Evolutionary conservation across 2,329 filamentous ascomycete genomes (phyloP).

Genomic region (Xylariales sp.): DNA sequence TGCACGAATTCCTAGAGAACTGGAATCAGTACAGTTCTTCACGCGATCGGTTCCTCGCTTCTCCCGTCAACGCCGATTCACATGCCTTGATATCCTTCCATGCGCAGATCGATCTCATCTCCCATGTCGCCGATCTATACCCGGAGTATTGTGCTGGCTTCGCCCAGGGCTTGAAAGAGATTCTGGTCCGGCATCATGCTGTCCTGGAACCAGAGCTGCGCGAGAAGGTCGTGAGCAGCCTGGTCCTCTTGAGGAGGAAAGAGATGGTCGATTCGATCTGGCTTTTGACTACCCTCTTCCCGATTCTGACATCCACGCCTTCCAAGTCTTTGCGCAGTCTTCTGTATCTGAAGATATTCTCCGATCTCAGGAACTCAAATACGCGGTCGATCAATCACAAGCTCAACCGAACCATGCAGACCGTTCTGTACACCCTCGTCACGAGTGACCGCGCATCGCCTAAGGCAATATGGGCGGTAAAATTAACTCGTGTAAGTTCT

Average conservation of each 20-base stretch:
- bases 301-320: constrained; percentile 84
- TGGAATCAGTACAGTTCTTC: constrained; percentile 90
- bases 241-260: constrained; percentile 84
- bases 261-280: constrained; percentile 82
- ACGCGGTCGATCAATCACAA: constrained; percentile 84
- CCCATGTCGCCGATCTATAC: constrained; percentile 92
- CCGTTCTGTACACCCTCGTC: constrained; percentile 85
- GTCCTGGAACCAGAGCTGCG: constrained; percentile 77
- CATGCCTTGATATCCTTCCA: constrained; percentile 79
- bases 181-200: constrained; percentile 78
- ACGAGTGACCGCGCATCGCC: constrained; percentile 79
- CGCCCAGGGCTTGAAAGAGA: constrained; percentile 72
- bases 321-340: constrained; percentile 84
- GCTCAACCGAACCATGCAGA: constrained; percentile 89
- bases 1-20: constrained; percentile 82
- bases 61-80: constrained; percentile 72
- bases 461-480: constrained; percentile 92
- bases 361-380: constrained; percentile 84
- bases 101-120: constrained; percentile 88
- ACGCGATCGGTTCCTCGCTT: constrained; percentile 83
- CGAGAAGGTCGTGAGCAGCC: constrained; percentile 89
- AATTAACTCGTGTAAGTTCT: constrained; percentile 87
- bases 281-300: constrained; percentile 88
- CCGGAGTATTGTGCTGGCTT: constrained; percentile 74
- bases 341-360: constrained; percentile 80